Evolutionary conservation across 2,329 filamentous ascomycete species (phyloP), one percentile per base, ranked within the genome.

Genomic region (Penicillium polonicum): DNA sequence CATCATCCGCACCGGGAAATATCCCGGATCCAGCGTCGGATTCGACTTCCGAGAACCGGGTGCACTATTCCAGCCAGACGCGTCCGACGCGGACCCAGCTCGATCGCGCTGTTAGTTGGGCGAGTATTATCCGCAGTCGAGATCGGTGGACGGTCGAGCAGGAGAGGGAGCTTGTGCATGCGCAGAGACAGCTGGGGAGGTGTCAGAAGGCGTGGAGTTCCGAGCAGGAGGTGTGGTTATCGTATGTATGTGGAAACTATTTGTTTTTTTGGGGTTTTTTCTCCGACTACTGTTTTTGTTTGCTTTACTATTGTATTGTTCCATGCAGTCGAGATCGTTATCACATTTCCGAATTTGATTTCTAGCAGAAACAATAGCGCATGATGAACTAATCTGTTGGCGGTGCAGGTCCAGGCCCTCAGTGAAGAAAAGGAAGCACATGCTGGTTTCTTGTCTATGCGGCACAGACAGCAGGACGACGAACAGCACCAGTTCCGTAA

Each of bases 151-250:
- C 68, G 5, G 58, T 31, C 8, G 65, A 71, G 25, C 70, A 70
- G 39, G 71, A 74, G 42, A 59, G 59, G 17, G 64, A 71, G 33
- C 63, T 74, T 19, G 48, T 60, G 5, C 61, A 65, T 50, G 71
- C 71, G 0, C 57, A 66, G 55, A 63, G 60, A 17, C 65, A 74
- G 41, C 46, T 74, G 46, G 69, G 61, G 38, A 60, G 67, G 27
- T 74, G 72, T 60, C 72, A 74, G 53, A 74, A 69, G 58, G 69
- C 71, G 2, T 74, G 70, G 70, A 72, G 69, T 52, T 73, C 71
- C 10, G 70, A 74, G 52, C 72, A 74, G 50, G 72, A 74, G 44
- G 38, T 74, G 17, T 74, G 72, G 72, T 52, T 74, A 54, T 58
- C 62, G 19, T 65, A 68, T 68, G 72, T 74, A 67, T 55, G 71